Evolutionary conservation across 345 rosid genomes (phyloP).

Genomic region (Populus ilicifolia): DNA sequence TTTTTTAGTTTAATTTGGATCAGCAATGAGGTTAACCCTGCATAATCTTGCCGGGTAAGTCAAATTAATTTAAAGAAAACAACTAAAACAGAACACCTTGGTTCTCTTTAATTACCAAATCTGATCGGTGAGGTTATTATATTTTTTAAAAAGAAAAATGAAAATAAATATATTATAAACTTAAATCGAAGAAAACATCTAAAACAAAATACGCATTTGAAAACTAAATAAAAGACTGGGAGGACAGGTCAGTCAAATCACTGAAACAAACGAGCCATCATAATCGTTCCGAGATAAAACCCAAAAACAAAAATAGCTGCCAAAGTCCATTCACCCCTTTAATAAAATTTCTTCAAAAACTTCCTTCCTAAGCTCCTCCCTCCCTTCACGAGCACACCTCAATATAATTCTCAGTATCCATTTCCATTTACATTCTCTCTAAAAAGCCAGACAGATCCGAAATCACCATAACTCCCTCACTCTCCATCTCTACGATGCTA

Average conservation of each 20-base stretch:
- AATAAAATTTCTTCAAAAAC: slow-evolving; percentile 26
- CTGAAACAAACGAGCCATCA: slow-evolving; percentile 2
- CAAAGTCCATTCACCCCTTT: neutral
- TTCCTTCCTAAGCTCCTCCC: slow-evolving; percentile 37
- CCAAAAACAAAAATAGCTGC: neutral
- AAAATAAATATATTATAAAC: too few species aligned
- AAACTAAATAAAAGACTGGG: neutral
- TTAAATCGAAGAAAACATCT: too few species aligned
- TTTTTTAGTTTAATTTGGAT: too few species aligned
- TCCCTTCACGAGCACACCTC: slow-evolving; percentile 5
- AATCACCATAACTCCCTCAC: neutral
- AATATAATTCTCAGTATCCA: neutral
- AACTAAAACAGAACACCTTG: too few species aligned
- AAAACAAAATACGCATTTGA: neutral
- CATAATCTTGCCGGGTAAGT: too few species aligned
- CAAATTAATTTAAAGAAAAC: too few species aligned
- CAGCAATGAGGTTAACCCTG: too few species aligned
- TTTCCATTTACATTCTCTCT: slow-evolving; percentile 6
- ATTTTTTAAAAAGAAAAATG: too few species aligned
- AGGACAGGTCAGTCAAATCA: slow-evolving; percentile 11
- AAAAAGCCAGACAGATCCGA: slow-evolving; percentile 24
- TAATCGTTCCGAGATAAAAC: neutral
- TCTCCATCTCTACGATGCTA: slow-evolving; percentile 30
- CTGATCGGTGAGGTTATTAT: too few species aligned
- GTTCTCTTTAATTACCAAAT: too few species aligned